Base-by-base conservation (phyloP, 805 yeast species). In the Wickerhamiella parazyma region DNA sequence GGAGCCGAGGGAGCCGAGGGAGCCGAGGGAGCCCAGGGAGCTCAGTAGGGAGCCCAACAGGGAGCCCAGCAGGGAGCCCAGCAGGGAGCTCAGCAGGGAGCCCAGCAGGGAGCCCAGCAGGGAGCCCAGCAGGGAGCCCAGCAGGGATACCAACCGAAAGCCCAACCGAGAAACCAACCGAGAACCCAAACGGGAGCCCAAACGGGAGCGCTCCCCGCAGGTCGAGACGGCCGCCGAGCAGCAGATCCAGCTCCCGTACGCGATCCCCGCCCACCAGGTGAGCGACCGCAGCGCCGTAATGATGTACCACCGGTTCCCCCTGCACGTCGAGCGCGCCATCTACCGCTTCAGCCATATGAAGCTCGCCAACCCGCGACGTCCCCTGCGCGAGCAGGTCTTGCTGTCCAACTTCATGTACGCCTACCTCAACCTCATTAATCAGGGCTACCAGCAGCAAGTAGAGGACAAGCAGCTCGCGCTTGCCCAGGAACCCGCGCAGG, bases 341-440 rank as follows among this genome's bases (percentile, higher is more conserved):
- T 91, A 91, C 61, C 68, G 98, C 45, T 68, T 91, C 45, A 82
- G 95, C 42, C 98, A 91, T 62, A 66, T 91, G 58, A 91, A 91
- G 60, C 69, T 91, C 50, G 95, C 97, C 20, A 94, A 91, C 61
- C 89, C 97, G 1, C 81, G 85, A 57, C 68, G 97, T 47, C 91
- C 93, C 22, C 65, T 91, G 49, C 71, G 86, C 31, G 96, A 91
- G 59, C 98, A 91, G 59, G 98, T 91, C 1, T 61, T 91, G 40
- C 64, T 91, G 50, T 84, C 95, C 47, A 91, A 91, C 60, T 91
- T 91, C 72, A 91, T 91, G 98, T 91, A 91, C 58, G 89, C 96
- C 0, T 91, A 91, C 62, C 71, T 91, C 67, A 89, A 91, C 57
- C 68, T 91, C 61, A 95, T 91, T 45, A 94, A 89, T 60, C 96